Percentiles rank a stretch among this genome's conserved stretches.
phyloP scores from a whole-genome alignment of 352 stramenopile genomes.

The Pythium scleroteichum region DNA sequence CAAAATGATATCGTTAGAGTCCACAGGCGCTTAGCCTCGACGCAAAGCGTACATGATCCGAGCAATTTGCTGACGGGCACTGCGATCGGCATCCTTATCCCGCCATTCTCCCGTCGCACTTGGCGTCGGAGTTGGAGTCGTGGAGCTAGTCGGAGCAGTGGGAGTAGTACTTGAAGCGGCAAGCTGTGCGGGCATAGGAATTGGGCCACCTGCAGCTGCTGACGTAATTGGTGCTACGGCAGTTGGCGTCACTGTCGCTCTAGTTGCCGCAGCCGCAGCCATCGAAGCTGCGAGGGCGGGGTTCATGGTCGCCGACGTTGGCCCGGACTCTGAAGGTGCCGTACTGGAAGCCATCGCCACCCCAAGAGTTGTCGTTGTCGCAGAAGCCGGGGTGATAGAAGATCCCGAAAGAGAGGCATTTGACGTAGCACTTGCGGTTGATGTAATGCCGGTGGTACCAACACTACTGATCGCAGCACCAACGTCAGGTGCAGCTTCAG shows the following conservation, averaged over 20 bases:
- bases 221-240: background rate
- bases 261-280: constrained; percentile 2
- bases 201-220: constrained; percentile 9
- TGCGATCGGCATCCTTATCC: constrained; percentile 83
- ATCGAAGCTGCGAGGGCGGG: constrained; percentile 8
- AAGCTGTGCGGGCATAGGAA: constrained; percentile 28
- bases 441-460: background rate
- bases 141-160: too few relatives aligned
- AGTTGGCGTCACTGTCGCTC: background rate
- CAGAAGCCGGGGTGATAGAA: background rate
- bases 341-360: background rate
- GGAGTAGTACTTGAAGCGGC: constrained; percentile 15
- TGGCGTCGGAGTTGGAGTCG: constrained; percentile 1
- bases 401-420: background rate
- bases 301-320: constrained; percentile 1
- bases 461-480: too few relatives aligned
- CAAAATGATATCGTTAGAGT: background rate
- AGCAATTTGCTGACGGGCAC: constrained; percentile 82
- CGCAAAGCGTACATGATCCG: constrained; percentile 77
- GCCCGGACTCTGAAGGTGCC: background rate
- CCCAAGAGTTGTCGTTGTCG: background rate
- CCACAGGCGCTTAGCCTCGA: background rate
- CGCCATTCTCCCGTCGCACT: constrained; percentile 60
- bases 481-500: background rate
- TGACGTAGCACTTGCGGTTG: background rate